Conservation (phyloP, 2,329 filamentous ascomycete genomes). For the Pseudohalonectria lignicola region DNA sequence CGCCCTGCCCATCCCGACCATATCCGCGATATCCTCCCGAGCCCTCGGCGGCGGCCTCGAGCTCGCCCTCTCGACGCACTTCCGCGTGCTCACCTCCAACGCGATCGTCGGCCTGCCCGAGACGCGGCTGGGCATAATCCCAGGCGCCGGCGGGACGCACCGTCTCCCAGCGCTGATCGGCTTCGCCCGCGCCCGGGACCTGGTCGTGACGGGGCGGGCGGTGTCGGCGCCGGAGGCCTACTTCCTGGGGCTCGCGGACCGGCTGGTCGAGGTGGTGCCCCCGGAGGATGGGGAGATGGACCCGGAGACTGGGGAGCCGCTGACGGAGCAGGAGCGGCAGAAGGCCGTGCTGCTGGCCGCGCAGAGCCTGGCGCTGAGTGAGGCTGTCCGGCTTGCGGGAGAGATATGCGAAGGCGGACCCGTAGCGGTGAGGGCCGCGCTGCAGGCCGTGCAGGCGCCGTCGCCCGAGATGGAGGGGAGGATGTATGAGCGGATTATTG, state of each 20-base stretch:
- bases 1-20: conserved; percentile 74
- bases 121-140: conserved; percentile 86
- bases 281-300: conserved; percentile 14
- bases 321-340: conserved; percentile 21
- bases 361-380: conserved; percentile 57
- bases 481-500: conserved; percentile 75
- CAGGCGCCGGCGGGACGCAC: conserved; percentile 87
- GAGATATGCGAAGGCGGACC: conserved; percentile 81
- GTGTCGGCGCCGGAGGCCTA: conserved; percentile 79
- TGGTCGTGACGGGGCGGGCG: conserved; percentile 82
- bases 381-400: conserved; percentile 66
- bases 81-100: conserved; percentile 76
- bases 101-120: conserved; percentile 78
- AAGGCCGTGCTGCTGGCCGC: conserved; percentile 42
- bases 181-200: conserved; percentile 68
- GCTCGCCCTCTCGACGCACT: conserved; percentile 77
- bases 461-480: conserved; percentile 71
- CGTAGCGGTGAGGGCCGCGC: conserved; percentile 65
- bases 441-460: conserved; percentile 67
- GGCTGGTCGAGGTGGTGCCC: conserved; percentile 64
- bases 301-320: conserved; percentile 17
- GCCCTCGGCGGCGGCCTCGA: conserved; percentile 92
- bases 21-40: conserved; percentile 73
- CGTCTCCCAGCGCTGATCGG: conserved; percentile 78
- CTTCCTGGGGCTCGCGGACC: conserved; percentile 79